Evolutionary conservation across 2,329 filamentous ascomycete genomes (phyloP), one percentile per base, ranked within the genome.

Genomic region (Colletotrichum nymphaeae): DNA sequence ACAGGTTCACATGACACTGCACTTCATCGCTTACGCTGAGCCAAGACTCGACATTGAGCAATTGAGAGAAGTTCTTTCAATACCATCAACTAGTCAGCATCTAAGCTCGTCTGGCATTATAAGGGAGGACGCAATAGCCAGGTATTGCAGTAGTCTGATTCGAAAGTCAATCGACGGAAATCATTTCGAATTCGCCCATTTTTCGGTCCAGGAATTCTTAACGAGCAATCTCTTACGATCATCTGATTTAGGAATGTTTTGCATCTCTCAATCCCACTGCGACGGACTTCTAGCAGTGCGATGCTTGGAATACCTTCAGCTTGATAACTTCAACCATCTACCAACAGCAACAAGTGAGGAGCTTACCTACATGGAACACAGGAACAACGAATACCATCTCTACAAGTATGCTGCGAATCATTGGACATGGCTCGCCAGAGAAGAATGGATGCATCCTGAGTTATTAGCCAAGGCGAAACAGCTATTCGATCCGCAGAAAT

Each of bases 161-260:
- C 57, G 57, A 2, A 69, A 58, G 2, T 69, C 69, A 0, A 58
- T 35, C 1, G 19, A 69, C 12, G 57, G 26, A 0, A 0, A 12
- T 0, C 22, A 4, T 0, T 4, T 72, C 0, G 64, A 72, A 1
- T 72, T 72, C 1, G 35, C 69, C 5, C 69, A 72, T n/a, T 69
- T 69, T 42, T 52, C 64, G 4, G 69, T 72, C 0, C 57, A 22
- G 14, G 69, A 72, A 1, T 72, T 49, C 0, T 62, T 70, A 0
- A 32, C 35, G 8, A 65, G 22, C 2, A 6, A 57, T 2, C 0
- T 28, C 3, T 19, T 57, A 26, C n/a, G n/a, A 0, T 22, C 16
- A 3, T 35, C 26, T 2, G 7, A 6, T 22, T 14, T 30, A 5
- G 26, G 14, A 2, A 59, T 35, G 56, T 30, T 59, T 35, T 0